These are phyloP conservation scores for Salix exigua DNA, from an alignment of 345 rosid genomes.

Conservation along the genomic window DNA sequence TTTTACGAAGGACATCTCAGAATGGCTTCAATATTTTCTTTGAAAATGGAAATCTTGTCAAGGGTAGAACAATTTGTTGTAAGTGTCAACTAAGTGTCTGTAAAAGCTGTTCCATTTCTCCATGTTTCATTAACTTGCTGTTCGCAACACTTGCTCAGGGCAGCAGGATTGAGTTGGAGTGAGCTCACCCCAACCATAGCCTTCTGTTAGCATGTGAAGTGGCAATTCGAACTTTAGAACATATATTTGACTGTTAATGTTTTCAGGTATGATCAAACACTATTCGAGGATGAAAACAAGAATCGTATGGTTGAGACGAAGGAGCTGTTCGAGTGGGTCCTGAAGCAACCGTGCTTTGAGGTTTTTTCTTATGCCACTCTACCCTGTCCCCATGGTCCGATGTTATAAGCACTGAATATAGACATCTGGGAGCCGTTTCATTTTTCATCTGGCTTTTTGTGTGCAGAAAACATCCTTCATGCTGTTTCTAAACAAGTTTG, in stretches of 20 bases:
- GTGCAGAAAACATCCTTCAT: conserved; percentile 96
- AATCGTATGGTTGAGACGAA: conserved; percentile 93
- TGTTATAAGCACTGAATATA: neutral
- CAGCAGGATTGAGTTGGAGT: neutral
- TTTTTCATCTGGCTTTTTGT: conserved; percentile 5
- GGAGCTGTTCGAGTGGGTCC: conserved; percentile 93
- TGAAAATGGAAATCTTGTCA: neutral
- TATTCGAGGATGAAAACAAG: conserved; percentile 85
- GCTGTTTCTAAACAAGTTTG: conserved; percentile 94
- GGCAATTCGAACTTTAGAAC: neutral
- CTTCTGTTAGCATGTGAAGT: neutral
- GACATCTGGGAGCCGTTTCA: neutral
- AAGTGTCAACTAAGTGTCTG: neutral
- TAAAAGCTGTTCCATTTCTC: neutral
- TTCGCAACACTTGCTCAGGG: neutral
- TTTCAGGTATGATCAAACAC: conserved; percentile 87
- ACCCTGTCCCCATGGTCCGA: neutral
- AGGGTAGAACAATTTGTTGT: neutral
- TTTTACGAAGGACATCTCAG: neutral
- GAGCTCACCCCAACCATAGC: neutral
- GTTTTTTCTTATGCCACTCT: conserved; percentile 28
- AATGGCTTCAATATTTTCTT: neutral
- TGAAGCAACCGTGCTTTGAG: conserved; percentile 98
- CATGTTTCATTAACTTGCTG: neutral
- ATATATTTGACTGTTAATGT: neutral